These are phyloP conservation scores for Senecio squalidus DNA, from an alignment of 140 eudicot genomes.

Conservation along the genomic window DNA sequence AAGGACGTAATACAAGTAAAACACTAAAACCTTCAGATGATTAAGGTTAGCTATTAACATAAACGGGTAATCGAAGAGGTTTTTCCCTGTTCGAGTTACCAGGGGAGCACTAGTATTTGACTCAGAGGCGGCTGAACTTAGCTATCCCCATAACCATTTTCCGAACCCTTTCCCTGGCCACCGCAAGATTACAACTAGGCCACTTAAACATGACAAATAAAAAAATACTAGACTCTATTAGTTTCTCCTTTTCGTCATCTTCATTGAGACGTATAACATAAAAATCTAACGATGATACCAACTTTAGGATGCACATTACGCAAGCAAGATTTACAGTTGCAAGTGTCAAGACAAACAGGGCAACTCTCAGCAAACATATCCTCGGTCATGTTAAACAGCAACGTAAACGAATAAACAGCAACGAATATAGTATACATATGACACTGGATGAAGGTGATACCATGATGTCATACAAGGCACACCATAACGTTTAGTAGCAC, in stretches of 20 bases:
- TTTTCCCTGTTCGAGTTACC: no score
- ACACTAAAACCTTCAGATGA: no score
- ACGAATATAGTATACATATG: no score
- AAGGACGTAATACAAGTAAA: no score
- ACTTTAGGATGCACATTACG: constrained; percentile 41
- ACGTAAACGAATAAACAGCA: no score
- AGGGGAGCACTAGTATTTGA: no score
- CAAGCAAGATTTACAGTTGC: constrained; percentile 84
- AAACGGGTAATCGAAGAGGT: no score
- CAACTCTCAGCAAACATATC: constrained; percentile 59
- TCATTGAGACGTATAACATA: constrained; percentile 27
- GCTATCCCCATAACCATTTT: no score
- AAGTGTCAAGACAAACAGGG: constrained; percentile 67
- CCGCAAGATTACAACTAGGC: no score
- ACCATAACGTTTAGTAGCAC: constrained; percentile 38
- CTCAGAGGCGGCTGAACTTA: no score
- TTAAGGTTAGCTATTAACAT: no score
- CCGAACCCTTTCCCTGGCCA: no score
- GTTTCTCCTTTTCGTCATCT: constrained; percentile 57
- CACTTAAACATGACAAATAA: neutral
- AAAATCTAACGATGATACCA: constrained; percentile 4
- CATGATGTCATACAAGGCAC: constrained; percentile 33
- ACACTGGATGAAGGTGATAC: constrained; percentile 52
- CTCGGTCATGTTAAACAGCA: constrained; percentile 40
- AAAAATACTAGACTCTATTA: constrained; percentile 53